Percentiles rank a stretch among this genome's conserved stretches.
These are phyloP conservation scores for Casuarina equisetifolia DNA, from an alignment of 306 rosid species.

Conservation along the genomic window DNA sequence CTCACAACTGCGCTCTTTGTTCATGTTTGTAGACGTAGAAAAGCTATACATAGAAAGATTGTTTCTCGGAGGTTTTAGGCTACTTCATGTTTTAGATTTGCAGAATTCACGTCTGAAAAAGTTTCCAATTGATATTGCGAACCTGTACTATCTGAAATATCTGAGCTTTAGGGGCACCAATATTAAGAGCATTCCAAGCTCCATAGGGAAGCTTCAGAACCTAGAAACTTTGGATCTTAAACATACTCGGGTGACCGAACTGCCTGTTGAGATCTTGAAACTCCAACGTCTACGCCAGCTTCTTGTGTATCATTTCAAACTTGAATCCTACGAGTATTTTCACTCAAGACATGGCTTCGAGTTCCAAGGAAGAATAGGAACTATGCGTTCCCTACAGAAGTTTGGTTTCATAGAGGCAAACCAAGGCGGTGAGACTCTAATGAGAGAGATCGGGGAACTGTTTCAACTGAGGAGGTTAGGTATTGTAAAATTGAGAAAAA, in stretches of 20 bases:
- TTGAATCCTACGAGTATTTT: conserved; percentile 33
- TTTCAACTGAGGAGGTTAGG: conserved; percentile 46
- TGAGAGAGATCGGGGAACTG: conserved; percentile 38
- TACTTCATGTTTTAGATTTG: conserved; percentile 46
- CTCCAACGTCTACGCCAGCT: conserved; percentile 50
- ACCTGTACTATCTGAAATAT: conserved; percentile 40
- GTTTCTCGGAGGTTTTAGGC: conserved; percentile 41
- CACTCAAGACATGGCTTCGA: conserved; percentile 38
- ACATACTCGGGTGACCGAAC: conserved; percentile 37
- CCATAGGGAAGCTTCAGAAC: conserved; percentile 45
- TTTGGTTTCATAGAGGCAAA: conserved; percentile 52
- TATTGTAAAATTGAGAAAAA: conserved; percentile 38
- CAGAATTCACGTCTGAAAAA: conserved; percentile 35
- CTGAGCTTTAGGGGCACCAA: conserved; percentile 47
- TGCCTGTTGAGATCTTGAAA: conserved; percentile 52
- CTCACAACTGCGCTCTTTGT: conserved; percentile 59
- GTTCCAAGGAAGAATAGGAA: conserved; percentile 34
- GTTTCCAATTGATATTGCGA: conserved; percentile 33
- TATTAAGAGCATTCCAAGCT: conserved; percentile 39
- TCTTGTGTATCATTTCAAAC: conserved; percentile 35
- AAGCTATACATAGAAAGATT: conserved; percentile 10
- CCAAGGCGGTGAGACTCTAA: conserved; percentile 30
- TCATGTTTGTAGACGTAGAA: conserved; percentile 44
- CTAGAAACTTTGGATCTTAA: conserved; percentile 53
- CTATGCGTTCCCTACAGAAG: conserved; percentile 44